phyloP scores from a whole-genome alignment of 1,139 yeast species.

The Yamadazyma siamensis region DNA sequence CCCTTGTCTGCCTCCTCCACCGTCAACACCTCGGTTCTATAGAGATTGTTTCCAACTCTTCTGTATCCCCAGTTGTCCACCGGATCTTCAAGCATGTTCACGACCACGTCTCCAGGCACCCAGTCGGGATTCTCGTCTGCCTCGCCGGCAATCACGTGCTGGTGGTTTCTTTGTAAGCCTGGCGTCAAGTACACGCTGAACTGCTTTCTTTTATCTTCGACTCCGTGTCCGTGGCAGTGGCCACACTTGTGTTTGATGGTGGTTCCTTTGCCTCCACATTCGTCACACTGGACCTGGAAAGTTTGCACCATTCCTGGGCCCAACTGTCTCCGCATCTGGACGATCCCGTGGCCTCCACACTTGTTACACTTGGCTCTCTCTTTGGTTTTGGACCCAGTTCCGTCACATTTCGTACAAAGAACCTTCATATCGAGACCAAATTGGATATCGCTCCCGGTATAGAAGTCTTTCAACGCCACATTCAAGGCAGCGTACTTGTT shows the following conservation, averaged over 20 bases:
- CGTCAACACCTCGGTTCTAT: constrained; percentile 76
- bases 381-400: constrained; percentile 84
- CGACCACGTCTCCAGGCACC: constrained; percentile 73
- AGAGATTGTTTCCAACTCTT: constrained; percentile 69
- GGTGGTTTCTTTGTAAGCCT: constrained; percentile 64
- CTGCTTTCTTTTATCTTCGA: constrained; percentile 51
- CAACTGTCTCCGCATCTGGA: constrained; percentile 66
- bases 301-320: constrained; percentile 92
- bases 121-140: constrained; percentile 83
- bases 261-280: constrained; percentile 77
- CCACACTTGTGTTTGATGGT: constrained; percentile 61
- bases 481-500: constrained; percentile 57
- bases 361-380: constrained; percentile 56
- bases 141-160: constrained; percentile 64
- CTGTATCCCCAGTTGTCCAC: constrained; percentile 75
- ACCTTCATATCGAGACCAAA: constrained; percentile 70
- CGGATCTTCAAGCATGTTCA: constrained; percentile 55
- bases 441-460: constrained; percentile 60
- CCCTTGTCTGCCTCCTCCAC: constrained; percentile 73
- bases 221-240: constrained; percentile 69
- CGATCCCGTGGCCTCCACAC: constrained; percentile 76
- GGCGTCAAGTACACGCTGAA: constrained; percentile 64
- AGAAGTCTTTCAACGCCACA: constrained; percentile 63
- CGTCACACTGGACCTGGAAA: constrained; percentile 73
- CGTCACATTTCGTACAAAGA: constrained; percentile 72